Conservation (phyloP, 768 basidiomycete species). For the Tricholoma sp. region DNA sequence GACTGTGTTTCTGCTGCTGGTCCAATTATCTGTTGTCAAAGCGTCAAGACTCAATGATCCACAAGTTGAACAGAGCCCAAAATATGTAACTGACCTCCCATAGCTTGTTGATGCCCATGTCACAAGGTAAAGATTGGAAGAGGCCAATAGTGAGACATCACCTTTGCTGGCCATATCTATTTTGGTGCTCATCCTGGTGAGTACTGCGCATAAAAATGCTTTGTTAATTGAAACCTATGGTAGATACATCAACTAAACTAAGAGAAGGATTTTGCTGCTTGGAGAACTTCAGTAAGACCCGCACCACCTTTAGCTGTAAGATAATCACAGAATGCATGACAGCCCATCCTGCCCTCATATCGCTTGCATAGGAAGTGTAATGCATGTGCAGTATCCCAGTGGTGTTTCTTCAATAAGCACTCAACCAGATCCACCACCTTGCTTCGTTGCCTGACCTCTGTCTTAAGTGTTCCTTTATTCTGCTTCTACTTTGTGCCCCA, state of each 20-base stretch:
- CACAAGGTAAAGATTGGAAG: neutral
- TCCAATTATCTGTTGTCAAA: neutral
- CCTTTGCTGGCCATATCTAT: too few species aligned
- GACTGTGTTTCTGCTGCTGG: neutral
- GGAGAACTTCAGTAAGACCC: neutral
- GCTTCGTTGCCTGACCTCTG: neutral
- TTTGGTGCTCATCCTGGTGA: too few species aligned
- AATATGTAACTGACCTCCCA: neutral
- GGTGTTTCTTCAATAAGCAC: neutral
- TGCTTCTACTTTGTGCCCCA: neutral
- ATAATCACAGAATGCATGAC: neutral
- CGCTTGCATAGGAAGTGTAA: neutral
- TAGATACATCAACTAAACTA: neutral
- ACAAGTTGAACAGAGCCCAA: neutral
- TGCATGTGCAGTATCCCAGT: neutral
- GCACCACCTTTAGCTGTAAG: neutral
- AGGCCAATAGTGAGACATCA: neutral
- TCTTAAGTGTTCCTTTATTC: neutral
- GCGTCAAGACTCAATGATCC: neutral
- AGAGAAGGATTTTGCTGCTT: neutral
- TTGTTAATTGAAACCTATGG: neutral
- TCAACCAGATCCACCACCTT: neutral
- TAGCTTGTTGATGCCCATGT: neutral
- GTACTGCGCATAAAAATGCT: neutral
- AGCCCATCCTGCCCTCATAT: neutral